Conservation (phyloP, 2,329 filamentous ascomycete species). For the Bipolaris cookei region DNA sequence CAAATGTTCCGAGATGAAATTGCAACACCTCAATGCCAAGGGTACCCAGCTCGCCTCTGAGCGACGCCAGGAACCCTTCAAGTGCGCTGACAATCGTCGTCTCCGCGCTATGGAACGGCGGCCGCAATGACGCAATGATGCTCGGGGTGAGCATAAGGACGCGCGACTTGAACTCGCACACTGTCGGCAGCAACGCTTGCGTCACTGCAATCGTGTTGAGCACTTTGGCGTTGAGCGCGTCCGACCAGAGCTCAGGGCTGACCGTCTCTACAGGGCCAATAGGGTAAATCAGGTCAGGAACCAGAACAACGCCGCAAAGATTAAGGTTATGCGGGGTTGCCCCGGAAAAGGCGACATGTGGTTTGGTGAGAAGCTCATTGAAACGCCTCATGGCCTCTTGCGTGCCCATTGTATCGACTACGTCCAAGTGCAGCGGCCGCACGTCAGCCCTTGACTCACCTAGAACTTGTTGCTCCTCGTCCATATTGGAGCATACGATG, state of each 20-base stretch:
- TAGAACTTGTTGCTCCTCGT: slow-evolving; percentile 82
- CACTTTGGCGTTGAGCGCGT: slow-evolving; percentile 90
- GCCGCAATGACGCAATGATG: slow-evolving; percentile 79
- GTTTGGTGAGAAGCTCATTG: slow-evolving; percentile 71
- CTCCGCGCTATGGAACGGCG: slow-evolving; percentile 84
- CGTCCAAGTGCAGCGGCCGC: slow-evolving; percentile 79
- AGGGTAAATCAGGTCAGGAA: slow-evolving; percentile 79
- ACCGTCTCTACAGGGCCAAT: slow-evolving; percentile 86
- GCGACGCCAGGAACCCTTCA: slow-evolving; percentile 81
- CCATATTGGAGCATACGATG: slow-evolving; percentile 80
- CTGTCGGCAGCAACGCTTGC: slow-evolving; percentile 75
- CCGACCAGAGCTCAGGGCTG: slow-evolving; percentile 81
- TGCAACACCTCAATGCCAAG: slow-evolving; percentile 81
- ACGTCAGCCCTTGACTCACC: slow-evolving; percentile 81
- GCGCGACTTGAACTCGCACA: slow-evolving; percentile 64
- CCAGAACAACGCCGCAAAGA: slow-evolving; percentile 80
- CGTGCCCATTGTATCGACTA: slow-evolving; percentile 75
- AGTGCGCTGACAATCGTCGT: slow-evolving; percentile 84
- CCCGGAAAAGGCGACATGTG: slow-evolving; percentile 77
- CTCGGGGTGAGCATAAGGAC: slow-evolving; percentile 79
- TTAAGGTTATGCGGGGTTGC: slow-evolving; percentile 77
- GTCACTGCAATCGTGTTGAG: slow-evolving; percentile 87
- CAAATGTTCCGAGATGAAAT: slow-evolving; percentile 89
- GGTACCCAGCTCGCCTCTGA: slow-evolving; percentile 78
- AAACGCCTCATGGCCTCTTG: slow-evolving; percentile 75